Conservation (phyloP, 2,329 filamentous ascomycete genomes). For the Dactylellina cionopaga region DNA sequence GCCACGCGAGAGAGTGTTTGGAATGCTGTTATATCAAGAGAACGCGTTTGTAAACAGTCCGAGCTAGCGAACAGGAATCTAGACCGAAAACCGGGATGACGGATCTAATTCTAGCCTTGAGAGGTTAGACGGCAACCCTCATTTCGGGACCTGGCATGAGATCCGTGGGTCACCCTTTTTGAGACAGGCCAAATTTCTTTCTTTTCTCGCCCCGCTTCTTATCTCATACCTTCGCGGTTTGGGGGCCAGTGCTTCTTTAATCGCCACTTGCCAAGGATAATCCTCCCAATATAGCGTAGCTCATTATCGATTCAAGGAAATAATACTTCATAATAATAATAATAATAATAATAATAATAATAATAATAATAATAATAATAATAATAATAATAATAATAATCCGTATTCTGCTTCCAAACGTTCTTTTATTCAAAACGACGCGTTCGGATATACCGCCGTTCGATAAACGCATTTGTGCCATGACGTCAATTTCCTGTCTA, state of each 20-base stretch:
- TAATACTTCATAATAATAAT: too few relatives aligned
- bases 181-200: background rate
- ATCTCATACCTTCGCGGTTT: background rate
- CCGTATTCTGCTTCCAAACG: too few relatives aligned
- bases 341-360: too few relatives aligned
- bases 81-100: background rate
- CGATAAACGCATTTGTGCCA: background rate
- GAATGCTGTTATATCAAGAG: background rate
- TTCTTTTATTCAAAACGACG: background rate
- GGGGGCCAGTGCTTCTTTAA: background rate
- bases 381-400: too few relatives aligned
- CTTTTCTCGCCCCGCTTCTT: background rate
- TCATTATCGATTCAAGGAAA: too few relatives aligned
- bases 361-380: too few relatives aligned
- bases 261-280: too few relatives aligned
- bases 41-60: constrained; percentile 21
- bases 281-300: too few relatives aligned
- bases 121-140: background rate
- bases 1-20: background rate
- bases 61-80: constrained; percentile 22
- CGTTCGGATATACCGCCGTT: background rate
- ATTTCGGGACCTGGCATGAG: background rate
- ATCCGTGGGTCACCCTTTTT: background rate
- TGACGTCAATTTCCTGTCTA: background rate
- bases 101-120: background rate